phyloP scores from a whole-genome alignment of 2,329 filamentous ascomycete genomes.

The Cytospora schulzeri region DNA sequence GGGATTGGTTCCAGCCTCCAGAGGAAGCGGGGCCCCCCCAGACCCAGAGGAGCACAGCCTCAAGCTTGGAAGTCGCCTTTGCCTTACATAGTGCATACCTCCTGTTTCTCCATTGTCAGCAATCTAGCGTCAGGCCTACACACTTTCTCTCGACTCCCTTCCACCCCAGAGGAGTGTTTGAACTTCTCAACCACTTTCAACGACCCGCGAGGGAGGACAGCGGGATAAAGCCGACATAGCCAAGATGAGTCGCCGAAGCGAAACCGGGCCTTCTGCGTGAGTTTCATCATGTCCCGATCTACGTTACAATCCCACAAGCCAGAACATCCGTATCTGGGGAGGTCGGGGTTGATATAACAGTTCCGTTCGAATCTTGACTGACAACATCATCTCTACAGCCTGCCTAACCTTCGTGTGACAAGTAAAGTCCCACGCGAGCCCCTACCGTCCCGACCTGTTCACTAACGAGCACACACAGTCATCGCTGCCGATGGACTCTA shows the following conservation, averaged over 20 bases:
- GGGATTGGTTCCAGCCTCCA: constrained; percentile 27
- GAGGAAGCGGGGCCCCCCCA: constrained; percentile 22
- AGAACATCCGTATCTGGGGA: constrained; percentile 1
- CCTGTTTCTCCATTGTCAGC: constrained; percentile 24
- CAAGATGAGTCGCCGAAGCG: constrained; percentile 54
- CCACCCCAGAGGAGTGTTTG: constrained; percentile 8
- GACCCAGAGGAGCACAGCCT: constrained; percentile 27
- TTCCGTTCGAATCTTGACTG: constrained; percentile 12
- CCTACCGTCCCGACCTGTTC: constrained; percentile 30
- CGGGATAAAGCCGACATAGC: constrained; percentile 34
- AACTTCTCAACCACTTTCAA: constrained; percentile 7
- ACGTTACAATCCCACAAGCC: constrained; percentile 3
- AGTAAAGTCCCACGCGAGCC: constrained; percentile 61
- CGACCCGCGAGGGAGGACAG: constrained; percentile 28
- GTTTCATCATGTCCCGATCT: constrained; percentile 39
- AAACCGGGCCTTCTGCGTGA: constrained; percentile 65
- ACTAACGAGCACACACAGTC: constrained; percentile 62
- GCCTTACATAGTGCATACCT: constrained; percentile 18
- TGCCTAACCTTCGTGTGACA: constrained; percentile 88
- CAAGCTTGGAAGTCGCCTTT: constrained; percentile 21
- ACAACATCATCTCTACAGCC: constrained; percentile 35
- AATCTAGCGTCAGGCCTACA: constrained; percentile 19
- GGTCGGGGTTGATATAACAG: constrained; percentile 20
- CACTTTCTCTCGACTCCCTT: constrained; percentile 15
- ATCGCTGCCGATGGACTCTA: constrained; percentile 98